These are phyloP conservation scores for Craterostigma plantagineum DNA, from an alignment of 257 asterid species.

Conservation along the genomic window DNA sequence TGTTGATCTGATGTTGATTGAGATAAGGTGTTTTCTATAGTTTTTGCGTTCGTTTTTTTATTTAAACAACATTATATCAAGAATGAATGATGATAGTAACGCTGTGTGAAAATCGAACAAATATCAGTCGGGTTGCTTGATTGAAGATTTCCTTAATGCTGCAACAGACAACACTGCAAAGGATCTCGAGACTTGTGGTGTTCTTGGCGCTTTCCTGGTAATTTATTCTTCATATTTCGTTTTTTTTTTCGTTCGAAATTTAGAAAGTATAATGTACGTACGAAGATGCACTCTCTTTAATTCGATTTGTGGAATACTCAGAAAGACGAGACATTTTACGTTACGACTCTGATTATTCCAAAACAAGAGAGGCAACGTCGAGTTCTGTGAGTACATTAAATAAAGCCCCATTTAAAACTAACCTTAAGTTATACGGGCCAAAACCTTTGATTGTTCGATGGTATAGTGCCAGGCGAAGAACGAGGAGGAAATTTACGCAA, in stretches of 20 bases:
- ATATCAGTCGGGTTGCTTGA: constrained; percentile 20
- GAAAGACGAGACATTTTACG: constrained; percentile 22
- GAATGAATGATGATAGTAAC: neutral
- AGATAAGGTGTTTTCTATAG: no score
- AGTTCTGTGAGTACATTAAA: constrained; percentile 17
- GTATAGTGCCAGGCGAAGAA: constrained; percentile 27
- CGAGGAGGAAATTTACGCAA: constrained; percentile 32
- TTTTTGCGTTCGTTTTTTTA: no score
- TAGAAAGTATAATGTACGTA: no score
- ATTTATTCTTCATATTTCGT: neutral
- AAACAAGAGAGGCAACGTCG: constrained; percentile 34
- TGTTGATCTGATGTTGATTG: no score
- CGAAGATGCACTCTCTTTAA: no score
- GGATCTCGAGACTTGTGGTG: constrained; percentile 35
- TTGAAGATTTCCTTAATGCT: constrained; percentile 29
- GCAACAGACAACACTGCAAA: constrained; percentile 26
- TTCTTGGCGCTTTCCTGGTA: constrained; percentile 41
- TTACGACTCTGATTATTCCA: constrained; percentile 26
- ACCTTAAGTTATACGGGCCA: no score
- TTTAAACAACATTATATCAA: neutral
- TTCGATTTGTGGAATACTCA: constrained; percentile 10
- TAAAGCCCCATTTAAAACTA: no score
- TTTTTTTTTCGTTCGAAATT: neutral
- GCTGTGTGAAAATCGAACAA: neutral
- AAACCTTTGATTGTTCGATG: no score